Base-by-base conservation (phyloP, 2,329 filamentous ascomycete species). In the Penicillium occitanis region DNA sequence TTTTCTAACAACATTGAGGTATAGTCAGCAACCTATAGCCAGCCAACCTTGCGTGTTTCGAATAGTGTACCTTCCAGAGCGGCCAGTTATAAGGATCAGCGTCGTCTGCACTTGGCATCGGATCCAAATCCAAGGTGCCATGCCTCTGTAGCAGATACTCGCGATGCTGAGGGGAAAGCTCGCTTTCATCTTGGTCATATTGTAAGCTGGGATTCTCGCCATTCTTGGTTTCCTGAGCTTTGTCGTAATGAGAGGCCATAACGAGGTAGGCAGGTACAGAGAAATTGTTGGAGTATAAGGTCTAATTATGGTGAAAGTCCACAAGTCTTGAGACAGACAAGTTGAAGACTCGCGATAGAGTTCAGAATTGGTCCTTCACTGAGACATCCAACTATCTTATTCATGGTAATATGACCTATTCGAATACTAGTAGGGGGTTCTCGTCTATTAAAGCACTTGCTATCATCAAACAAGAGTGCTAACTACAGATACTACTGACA, bases 1-100 rank as follows among this genome's bases (percentile, higher is more conserved):
- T 19, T 35, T 63, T 63, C 61, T 74, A 13, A 71, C 25, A 13
- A 57, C 64, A 44, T 44, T n/a, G 40, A 44, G 40, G 40, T n/a
- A 44, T 44, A 44, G 40, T 44, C 40, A 44, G 17, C 40, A n/a
- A 17, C 17, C 2, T 44, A n/a, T n/a, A 44, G 40, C 40, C 40
- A 8, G 17, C 40, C 40, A n/a, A 44, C 17, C 40, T 44, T 44
- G 14, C 5, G 17, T 8, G 1, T n/a, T n/a, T 72, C 73, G 72
- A 13, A 46, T 46, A 22, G 13, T 72, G 74, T 57, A 57, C 53
- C 33, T 35, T 57, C 53, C 53, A 57, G 13, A 33, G 30, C 13
- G 53, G 53, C 53, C 53, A 57, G 28, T 57, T 33, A 19, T 19
- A 14, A n/a, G 53, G 53, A 57, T 59, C 17, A 44, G 40, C 40